These are phyloP conservation scores for Xenosphaeropsis pyriputrescens DNA, from an alignment of 2,329 filamentous ascomycete genomes.

Conservation along the genomic window DNA sequence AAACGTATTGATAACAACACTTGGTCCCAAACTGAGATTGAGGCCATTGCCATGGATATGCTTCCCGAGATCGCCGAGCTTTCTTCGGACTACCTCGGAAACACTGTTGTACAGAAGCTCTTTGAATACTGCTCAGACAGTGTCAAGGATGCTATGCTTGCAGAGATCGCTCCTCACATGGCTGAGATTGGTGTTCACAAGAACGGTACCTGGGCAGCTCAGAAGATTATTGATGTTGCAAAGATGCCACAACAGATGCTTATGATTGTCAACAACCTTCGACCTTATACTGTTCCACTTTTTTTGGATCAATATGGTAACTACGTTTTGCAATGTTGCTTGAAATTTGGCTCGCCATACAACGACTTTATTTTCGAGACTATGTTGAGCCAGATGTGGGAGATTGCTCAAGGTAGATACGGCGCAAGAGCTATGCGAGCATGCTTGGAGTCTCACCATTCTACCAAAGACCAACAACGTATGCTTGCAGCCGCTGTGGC, in stretches of 20 bases:
- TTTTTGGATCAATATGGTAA: slow-evolving; percentile 98
- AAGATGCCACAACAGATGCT: slow-evolving; percentile 72
- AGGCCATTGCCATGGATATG: slow-evolving; percentile 86
- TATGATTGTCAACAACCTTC: slow-evolving; percentile 71
- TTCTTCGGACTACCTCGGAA: slow-evolving; percentile 89
- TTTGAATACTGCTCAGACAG: slow-evolving; percentile 92
- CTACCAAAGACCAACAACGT: slow-evolving; percentile 88
- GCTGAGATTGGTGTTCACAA: slow-evolving; percentile 97
- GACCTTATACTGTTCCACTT: slow-evolving; percentile 74
- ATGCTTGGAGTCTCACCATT: slow-evolving; percentile 89
- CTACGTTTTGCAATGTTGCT: slow-evolving; percentile 91
- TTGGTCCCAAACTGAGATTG: slow-evolving; percentile 73
- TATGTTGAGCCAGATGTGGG: slow-evolving; percentile 90
- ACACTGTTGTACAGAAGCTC: slow-evolving; percentile 98
- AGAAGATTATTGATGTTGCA: slow-evolving; percentile 97
- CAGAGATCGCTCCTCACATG: slow-evolving; percentile 76
- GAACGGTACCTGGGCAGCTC: slow-evolving; percentile 97
- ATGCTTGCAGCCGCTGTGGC: slow-evolving; percentile 91
- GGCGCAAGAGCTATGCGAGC: slow-evolving; percentile 93
- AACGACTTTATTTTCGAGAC: slow-evolving; percentile 98
- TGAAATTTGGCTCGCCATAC: slow-evolving; percentile 78
- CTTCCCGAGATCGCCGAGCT: slow-evolving; percentile 92
- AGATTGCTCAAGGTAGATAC: slow-evolving; percentile 82
- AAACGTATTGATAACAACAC: slow-evolving; percentile 96
- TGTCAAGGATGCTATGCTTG: slow-evolving; percentile 82